A percentile compares a stretch with the other conserved stretches of the same genome.
These are phyloP conservation scores for Falciphora oryzae DNA, from an alignment of 2,329 filamentous ascomycete genomes.

Conservation along the genomic window DNA sequence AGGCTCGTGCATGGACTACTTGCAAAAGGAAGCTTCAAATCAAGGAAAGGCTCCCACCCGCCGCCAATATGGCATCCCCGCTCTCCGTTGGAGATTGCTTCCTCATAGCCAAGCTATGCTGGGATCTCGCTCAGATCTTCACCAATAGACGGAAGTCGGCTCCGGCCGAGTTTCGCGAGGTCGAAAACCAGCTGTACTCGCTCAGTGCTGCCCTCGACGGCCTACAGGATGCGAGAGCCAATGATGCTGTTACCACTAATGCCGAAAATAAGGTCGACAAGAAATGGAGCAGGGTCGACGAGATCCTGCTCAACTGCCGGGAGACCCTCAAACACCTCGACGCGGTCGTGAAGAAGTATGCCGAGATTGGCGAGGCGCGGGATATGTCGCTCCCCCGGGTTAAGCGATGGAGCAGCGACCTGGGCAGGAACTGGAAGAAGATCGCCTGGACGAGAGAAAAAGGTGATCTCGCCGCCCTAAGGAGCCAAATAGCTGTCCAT, in stretches of 20 bases:
- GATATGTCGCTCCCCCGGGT: constrained; percentile 1
- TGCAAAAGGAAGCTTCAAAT: too few relatives aligned
- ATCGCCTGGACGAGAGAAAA: constrained; percentile 24
- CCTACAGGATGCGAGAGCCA: neutral
- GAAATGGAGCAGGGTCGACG: neutral
- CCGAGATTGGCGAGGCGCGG: neutral
- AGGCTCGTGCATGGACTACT: too few relatives aligned
- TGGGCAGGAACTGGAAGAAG: constrained; percentile 24
- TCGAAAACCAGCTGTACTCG: constrained; percentile 25
- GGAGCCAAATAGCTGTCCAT: constrained; percentile 20
- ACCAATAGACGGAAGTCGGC: constrained; percentile 24
- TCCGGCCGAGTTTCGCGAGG: constrained; percentile 23
- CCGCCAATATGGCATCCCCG: constrained; percentile 20
- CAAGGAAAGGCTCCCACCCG: too few relatives aligned
- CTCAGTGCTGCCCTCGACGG: constrained; percentile 22
- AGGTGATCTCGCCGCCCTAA: constrained; percentile 20
- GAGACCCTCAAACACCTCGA: neutral
- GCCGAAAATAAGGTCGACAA: neutral
- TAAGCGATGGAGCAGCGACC: constrained; percentile 17
- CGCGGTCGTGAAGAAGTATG: neutral
- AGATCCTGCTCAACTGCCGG: neutral
- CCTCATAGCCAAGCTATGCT: constrained; percentile 24
- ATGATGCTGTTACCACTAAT: too few relatives aligned
- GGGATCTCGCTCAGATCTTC: constrained; percentile 22
- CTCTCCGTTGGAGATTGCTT: constrained; percentile 24